Percentiles rank a stretch among this genome's conserved stretches.
Evolutionary conservation across 805 yeast genomes (phyloP).

Genomic region (Metschnikowia anglica): DNA sequence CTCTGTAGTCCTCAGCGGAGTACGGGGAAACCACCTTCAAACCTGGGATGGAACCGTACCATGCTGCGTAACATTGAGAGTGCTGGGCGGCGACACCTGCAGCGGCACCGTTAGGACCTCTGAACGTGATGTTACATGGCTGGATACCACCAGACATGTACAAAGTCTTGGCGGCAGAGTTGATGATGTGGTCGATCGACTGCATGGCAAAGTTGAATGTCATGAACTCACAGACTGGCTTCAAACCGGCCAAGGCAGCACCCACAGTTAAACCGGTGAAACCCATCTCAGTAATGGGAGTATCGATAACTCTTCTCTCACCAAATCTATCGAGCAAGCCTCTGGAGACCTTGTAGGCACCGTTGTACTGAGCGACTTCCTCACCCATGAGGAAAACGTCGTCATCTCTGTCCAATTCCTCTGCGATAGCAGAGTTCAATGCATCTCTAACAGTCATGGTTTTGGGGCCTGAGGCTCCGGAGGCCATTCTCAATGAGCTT

Average conservation of each 20-base stretch:
- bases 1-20: slow-evolving; percentile 94
- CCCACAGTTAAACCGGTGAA: slow-evolving; percentile 94
- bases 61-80: slow-evolving; percentile 94
- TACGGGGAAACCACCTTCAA: slow-evolving; percentile 94
- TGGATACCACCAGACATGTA: slow-evolving; percentile 99
- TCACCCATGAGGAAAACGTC: slow-evolving; percentile 96
- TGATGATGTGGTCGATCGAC: slow-evolving; percentile 96
- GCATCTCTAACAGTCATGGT: slow-evolving; percentile 96
- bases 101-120: slow-evolving; percentile 99
- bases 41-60: slow-evolving; percentile 99
- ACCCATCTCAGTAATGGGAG: slow-evolving; percentile 99
- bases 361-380: slow-evolving; percentile 98
- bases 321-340: slow-evolving; percentile 95
- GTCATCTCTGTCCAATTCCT: slow-evolving; percentile 95
- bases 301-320: slow-evolving; percentile 88
- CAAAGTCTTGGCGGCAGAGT: slow-evolving; percentile 97
- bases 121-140: slow-evolving; percentile 94
- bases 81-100: slow-evolving; percentile 99
- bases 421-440: slow-evolving; percentile 89
- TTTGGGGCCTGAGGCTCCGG: slow-evolving; percentile 51
- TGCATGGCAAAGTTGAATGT: slow-evolving; percentile 99
- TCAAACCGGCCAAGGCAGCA: slow-evolving; percentile 93
- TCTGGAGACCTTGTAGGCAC: slow-evolving; percentile 96
- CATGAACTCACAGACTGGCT: slow-evolving; percentile 98
- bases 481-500: slow-evolving; percentile 40